Evolutionary conservation across 2,329 filamentous ascomycete species (phyloP).

Genomic region (Talaromyces sp.): DNA sequence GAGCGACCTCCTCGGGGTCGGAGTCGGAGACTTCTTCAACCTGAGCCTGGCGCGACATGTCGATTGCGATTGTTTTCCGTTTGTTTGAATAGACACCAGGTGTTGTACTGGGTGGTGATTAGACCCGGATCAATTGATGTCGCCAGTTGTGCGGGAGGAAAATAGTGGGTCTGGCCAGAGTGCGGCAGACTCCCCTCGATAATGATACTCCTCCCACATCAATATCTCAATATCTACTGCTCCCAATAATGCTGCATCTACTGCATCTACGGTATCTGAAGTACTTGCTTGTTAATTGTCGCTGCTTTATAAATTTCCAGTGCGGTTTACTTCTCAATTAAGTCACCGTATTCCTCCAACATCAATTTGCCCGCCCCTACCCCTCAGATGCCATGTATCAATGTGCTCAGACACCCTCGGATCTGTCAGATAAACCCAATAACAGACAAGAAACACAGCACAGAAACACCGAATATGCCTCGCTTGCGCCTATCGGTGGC

Average conservation of each 20-base stretch:
- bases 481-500: slow-evolving; percentile 9
- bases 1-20: slow-evolving; percentile 83
- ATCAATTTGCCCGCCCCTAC: not conserved
- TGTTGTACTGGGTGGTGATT: not conserved
- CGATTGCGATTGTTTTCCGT: not conserved
- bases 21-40: slow-evolving; percentile 93
- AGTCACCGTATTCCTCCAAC: not conserved
- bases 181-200: too few species aligned
- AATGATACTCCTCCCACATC: too few species aligned
- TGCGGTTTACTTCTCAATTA: not conserved
- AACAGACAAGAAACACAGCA: not conserved
- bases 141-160: not conserved
- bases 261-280: not conserved
- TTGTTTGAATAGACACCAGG: not conserved
- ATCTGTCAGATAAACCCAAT: not conserved
- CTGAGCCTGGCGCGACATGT: slow-evolving; percentile 71
- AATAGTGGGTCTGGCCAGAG: slow-evolving; percentile 3
- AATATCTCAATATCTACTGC: not conserved
- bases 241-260: not conserved
- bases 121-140: not conserved
- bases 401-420: not conserved
- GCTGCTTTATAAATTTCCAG: not conserved
- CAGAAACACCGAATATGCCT: not conserved
- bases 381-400: not conserved
- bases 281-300: not conserved